A percentile compares a stretch with the other conserved stretches of the same genome.
phyloP scores from a whole-genome alignment of 208 protist species.

The Trypanosoma vivax region DNA sequence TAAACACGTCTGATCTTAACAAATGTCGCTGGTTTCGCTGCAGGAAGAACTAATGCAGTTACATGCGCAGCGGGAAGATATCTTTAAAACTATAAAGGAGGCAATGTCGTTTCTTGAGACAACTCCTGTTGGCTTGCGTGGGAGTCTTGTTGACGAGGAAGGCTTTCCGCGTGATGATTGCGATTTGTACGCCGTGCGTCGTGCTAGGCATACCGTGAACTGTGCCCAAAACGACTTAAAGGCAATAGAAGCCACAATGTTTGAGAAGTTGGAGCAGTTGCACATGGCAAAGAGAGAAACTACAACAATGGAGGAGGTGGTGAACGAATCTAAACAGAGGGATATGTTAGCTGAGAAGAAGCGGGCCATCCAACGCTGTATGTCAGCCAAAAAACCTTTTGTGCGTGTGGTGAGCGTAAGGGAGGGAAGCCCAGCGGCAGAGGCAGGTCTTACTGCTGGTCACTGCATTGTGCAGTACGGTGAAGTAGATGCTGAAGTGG shows the following conservation, averaged over 20 bases:
- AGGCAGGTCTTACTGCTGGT: slow-evolving; percentile 40
- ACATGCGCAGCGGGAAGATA: slow-evolving; percentile 24
- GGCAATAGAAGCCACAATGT: slow-evolving; percentile 33
- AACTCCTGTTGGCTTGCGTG: slow-evolving; percentile 58
- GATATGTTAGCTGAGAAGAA: too few species aligned
- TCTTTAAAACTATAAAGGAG: slow-evolving; percentile 38
- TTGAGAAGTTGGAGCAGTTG: slow-evolving; percentile 49
- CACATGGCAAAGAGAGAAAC: slow-evolving; percentile 27
- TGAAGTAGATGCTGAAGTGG: slow-evolving; percentile 27
- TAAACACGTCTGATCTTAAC: not conserved
- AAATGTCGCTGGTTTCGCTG: not conserved
- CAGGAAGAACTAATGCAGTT: slow-evolving; percentile 31
- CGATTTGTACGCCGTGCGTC: slow-evolving; percentile 80
- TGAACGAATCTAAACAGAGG: slow-evolving; percentile 23
- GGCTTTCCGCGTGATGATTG: slow-evolving; percentile 78
- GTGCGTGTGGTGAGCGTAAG: slow-evolving; percentile 38
- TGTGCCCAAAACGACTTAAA: slow-evolving; percentile 65
- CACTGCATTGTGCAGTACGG: slow-evolving; percentile 61
- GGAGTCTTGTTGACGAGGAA: slow-evolving; percentile 61
- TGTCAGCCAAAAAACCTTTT: slow-evolving; percentile 28
- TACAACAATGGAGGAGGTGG: slow-evolving; percentile 23
- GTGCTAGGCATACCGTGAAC: slow-evolving; percentile 56
- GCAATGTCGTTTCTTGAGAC: slow-evolving; percentile 51
- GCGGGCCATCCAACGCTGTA: too few species aligned
- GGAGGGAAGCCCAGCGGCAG: slow-evolving; percentile 39